phyloP scores from a whole-genome alignment of 2,329 filamentous ascomycete genomes.

The Bipolaris sorokiniana region DNA sequence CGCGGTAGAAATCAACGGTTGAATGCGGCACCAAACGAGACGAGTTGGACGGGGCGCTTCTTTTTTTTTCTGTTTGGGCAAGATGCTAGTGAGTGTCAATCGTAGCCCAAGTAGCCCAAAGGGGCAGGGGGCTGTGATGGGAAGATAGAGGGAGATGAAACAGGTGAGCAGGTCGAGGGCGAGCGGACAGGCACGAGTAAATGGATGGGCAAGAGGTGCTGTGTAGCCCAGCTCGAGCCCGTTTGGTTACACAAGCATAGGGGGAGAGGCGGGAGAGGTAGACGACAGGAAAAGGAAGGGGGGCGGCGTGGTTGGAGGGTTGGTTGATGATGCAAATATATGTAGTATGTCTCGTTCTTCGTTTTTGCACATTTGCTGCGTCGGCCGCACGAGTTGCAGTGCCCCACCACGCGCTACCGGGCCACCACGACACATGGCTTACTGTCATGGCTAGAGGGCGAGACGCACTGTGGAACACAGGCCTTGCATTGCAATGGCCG shows the following conservation, averaged over 20 bases:
- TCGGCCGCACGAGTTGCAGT: background rate
- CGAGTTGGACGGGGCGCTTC: background rate
- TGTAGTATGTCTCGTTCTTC: background rate
- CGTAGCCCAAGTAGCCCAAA: no score
- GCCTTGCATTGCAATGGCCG: no score
- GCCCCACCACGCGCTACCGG: slow-evolving; percentile 5
- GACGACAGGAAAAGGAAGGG: background rate
- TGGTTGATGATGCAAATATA: background rate
- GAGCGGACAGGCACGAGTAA: background rate
- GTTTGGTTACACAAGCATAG: slow-evolving; percentile 2
- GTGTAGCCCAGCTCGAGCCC: slow-evolving; percentile 9
- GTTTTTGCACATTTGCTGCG: background rate
- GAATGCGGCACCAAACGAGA: background rate
- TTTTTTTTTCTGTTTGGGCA: background rate
- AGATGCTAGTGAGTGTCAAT: background rate
- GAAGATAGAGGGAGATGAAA: background rate
- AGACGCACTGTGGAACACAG: no score
- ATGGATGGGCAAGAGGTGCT: slow-evolving; percentile 7
- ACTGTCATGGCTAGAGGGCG: no score
- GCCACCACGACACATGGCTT: background rate
- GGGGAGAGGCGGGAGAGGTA: background rate
- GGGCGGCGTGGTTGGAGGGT: background rate
- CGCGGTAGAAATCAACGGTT: background rate
- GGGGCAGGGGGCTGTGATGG: no score
- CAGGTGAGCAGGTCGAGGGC: background rate